Evolutionary conservation across 2,329 filamentous ascomycete species (phyloP).

Genomic region (Lachnellula subtilissima): DNA sequence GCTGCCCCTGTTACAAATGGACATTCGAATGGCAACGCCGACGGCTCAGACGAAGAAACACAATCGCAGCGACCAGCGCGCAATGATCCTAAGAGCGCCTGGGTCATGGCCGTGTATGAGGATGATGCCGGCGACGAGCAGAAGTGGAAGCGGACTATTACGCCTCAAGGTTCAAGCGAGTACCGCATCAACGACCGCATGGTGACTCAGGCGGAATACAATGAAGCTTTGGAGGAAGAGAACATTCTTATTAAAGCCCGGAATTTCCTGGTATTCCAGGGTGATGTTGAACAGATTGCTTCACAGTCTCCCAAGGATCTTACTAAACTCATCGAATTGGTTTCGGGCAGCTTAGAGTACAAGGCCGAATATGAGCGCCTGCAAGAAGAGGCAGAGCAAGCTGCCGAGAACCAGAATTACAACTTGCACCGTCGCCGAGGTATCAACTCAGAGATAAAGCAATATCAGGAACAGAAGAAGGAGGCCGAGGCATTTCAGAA

Average conservation of each 20-base stretch:
- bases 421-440: slow-evolving; percentile 85
- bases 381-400: slow-evolving; percentile 81
- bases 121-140: slow-evolving; percentile 95
- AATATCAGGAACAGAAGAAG: slow-evolving; percentile 93
- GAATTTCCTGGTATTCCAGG: slow-evolving; percentile 98
- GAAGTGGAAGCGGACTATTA: slow-evolving; percentile 93
- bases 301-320: slow-evolving; percentile 92
- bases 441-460: slow-evolving; percentile 96
- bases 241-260: slow-evolving; percentile 97
- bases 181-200: slow-evolving; percentile 93
- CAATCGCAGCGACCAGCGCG: slow-evolving; percentile 60
- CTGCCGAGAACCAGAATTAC: slow-evolving; percentile 80
- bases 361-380: slow-evolving; percentile 89
- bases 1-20: slow-evolving; percentile 51
- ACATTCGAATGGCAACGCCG: slow-evolving; percentile 55
- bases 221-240: slow-evolving; percentile 83
- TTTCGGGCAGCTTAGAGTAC: slow-evolving; percentile 91
- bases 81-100: slow-evolving; percentile 86
- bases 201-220: slow-evolving; percentile 88
- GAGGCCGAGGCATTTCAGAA: slow-evolving; percentile 91
- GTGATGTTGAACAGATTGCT: slow-evolving; percentile 94
- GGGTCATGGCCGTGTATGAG: slow-evolving; percentile 99
- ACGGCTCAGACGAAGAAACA: slow-evolving; percentile 52
- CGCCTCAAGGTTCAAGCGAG: slow-evolving; percentile 80
- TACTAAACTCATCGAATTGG: slow-evolving; percentile 92